Base-by-base conservation (phyloP, 768 basidiomycete genomes). In the Termitomyces bulborhizus region DNA sequence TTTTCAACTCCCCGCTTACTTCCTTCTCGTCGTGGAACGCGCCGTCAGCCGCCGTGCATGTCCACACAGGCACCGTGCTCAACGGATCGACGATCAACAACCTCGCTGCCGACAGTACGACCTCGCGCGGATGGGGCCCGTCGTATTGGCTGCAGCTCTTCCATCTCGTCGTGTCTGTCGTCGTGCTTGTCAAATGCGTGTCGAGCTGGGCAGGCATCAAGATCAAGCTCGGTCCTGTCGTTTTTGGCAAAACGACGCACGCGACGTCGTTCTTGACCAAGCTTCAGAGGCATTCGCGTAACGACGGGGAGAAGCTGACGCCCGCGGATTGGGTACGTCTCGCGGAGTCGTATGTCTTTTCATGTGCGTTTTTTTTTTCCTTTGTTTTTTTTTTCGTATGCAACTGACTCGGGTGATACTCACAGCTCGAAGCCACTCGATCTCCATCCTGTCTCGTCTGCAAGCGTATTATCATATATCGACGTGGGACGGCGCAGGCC, bases 1-100 rank as follows among this genome's bases (percentile, higher is more conserved):
- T 93, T 71, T 89, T 91, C 75, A 90, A 88, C 62, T 87, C 85
- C 0, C 84, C 87, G 2, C 67, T 88, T 16, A 76, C 84, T 0
- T 74, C 79, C 3, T 68, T 71, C 9, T 59, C 75, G 0, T 67
- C 41, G 8, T 21, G 21, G 21, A 21, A 21, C 21, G 1, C 18
- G 2, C 6, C 72, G 6, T 63, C 66, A 9, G 53, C 65, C 24
- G 49, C 67, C 3, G 66, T 67, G 31, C 80, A 85, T 49, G 71
- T 76, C 0, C 84, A 86, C 56, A 73, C 79, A 12, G 88, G 88
- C 6, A 69, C 75, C 7, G 83, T 88, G 13, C 69, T 88, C 29
- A 73, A 65, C 29, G 52, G 76, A 26, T 42, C 62, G 45, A 53
- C 68, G 1, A 21, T 47, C 36, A 40, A n/a, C n/a, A n/a, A n/a